phyloP scores from a whole-genome alignment of 176 grass and related monocot species.

The Eleusine coracana region DNA sequence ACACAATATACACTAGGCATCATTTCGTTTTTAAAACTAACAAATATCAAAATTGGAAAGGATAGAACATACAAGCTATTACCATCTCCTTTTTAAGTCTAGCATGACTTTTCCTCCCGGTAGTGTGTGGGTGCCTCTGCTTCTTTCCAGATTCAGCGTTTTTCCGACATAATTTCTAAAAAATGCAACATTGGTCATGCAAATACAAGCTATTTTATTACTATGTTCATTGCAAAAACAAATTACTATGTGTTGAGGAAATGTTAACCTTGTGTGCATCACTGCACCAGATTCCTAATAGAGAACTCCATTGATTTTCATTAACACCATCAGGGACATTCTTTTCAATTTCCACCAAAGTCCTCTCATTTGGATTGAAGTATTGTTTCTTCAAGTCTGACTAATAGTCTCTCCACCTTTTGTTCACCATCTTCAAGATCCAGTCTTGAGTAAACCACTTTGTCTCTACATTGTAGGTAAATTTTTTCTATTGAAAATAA shows the following conservation, averaged over 20 bases:
- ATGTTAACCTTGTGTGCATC: background rate
- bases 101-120: background rate
- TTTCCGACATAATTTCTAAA: background rate
- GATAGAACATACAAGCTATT: background rate
- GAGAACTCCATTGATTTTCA: background rate
- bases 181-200: background rate
- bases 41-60: background rate
- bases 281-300: background rate
- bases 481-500: background rate
- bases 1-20: background rate
- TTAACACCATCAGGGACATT: background rate
- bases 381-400: background rate
- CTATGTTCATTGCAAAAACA: no score
- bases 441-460: background rate
- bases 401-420: slow-evolving; percentile 14
- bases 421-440: slow-evolving; percentile 2
- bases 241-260: background rate
- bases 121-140: background rate
- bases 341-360: background rate
- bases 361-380: background rate
- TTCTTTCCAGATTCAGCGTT: background rate
- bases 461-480: background rate
- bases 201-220: background rate
- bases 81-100: background rate
- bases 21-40: background rate